Conservation (phyloP, 1,139 yeast species). For the Debaryomyces coudertii region DNA sequence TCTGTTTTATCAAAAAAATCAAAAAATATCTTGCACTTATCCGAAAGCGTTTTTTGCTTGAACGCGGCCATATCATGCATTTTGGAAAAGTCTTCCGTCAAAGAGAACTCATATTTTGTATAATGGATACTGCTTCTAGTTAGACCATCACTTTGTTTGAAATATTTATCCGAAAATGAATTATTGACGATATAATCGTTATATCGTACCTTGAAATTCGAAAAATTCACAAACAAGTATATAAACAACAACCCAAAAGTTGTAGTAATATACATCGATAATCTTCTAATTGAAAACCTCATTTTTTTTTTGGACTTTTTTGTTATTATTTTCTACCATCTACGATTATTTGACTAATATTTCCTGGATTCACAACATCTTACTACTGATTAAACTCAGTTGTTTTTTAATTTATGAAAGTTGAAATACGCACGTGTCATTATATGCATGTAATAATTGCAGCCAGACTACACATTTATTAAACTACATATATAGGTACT, state of each 20-base stretch:
- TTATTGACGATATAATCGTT: constrained; percentile 11
- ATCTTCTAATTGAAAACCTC: constrained; percentile 22
- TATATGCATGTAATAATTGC: constrained; percentile 2
- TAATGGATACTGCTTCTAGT: constrained; percentile 31
- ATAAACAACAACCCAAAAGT: constrained; percentile 9
- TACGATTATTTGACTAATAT: constrained; percentile 1
- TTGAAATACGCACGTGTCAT: constrained; percentile 4
- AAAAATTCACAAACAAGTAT: constrained; percentile 8
- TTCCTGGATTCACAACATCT: background rate
- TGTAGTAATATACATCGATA: constrained; percentile 8
- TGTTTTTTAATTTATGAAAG: background rate
- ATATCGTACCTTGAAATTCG: constrained; percentile 1
- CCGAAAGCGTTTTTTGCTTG: constrained; percentile 9
- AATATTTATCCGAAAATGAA: constrained; percentile 16
- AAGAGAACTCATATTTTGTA: constrained; percentile 31
- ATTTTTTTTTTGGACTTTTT: constrained; percentile 9
- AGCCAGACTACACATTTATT: constrained; percentile 4
- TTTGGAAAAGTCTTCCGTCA: constrained; percentile 18
- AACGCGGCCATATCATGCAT: constrained; percentile 16
- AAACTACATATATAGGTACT: constrained; percentile 14
- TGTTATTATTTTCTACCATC: constrained; percentile 6
- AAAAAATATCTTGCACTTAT: constrained; percentile 33
- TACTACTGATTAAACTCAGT: background rate
- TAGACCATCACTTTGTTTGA: constrained; percentile 19
- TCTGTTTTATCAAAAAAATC: constrained; percentile 20